Conservation (phyloP, 2,329 filamentous ascomycete species). For the Talaromyces sp. region DNA sequence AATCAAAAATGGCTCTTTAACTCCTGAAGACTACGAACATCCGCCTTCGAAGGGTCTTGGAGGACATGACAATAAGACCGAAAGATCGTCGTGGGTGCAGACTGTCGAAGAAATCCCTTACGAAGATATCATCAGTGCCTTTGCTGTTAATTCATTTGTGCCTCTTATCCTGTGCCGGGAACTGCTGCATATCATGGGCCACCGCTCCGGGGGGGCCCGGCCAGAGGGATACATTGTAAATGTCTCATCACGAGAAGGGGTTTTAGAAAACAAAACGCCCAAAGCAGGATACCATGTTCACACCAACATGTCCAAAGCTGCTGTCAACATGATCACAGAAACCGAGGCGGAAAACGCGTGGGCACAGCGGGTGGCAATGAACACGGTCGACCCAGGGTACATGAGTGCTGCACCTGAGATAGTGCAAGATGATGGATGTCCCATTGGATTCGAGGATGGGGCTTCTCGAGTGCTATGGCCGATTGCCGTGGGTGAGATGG, state of each 20-base stretch:
- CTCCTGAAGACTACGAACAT: neutral
- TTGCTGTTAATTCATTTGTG: slow-evolving; percentile 35
- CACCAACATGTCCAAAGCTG: slow-evolving; percentile 40
- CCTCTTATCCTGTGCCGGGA: slow-evolving; percentile 36
- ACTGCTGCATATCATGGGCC: slow-evolving; percentile 29
- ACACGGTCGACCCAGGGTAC: slow-evolving; percentile 36
- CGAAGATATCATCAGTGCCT: slow-evolving; percentile 35
- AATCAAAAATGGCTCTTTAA: neutral
- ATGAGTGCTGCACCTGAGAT: slow-evolving; percentile 35
- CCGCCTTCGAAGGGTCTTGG: slow-evolving; percentile 15
- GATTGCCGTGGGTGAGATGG: slow-evolving; percentile 22
- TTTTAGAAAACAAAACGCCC: slow-evolving; percentile 23
- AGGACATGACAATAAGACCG: slow-evolving; percentile 1
- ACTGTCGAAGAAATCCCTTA: slow-evolving; percentile 34
- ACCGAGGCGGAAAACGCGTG: slow-evolving; percentile 30
- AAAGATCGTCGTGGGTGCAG: slow-evolving; percentile 33
- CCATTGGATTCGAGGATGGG: slow-evolving; percentile 36
- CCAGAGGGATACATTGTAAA: neutral
- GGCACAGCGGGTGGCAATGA: slow-evolving; percentile 31
- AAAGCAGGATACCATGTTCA: slow-evolving; percentile 34
- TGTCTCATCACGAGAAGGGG: slow-evolving; percentile 31
- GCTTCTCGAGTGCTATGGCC: slow-evolving; percentile 34
- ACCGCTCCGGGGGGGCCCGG: neutral
- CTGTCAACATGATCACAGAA: slow-evolving; percentile 40
- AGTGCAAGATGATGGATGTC: slow-evolving; percentile 23